Conservation (phyloP, 371 early-diverging fungal genomes). For the Syncephalastrum monosporum region DNA sequence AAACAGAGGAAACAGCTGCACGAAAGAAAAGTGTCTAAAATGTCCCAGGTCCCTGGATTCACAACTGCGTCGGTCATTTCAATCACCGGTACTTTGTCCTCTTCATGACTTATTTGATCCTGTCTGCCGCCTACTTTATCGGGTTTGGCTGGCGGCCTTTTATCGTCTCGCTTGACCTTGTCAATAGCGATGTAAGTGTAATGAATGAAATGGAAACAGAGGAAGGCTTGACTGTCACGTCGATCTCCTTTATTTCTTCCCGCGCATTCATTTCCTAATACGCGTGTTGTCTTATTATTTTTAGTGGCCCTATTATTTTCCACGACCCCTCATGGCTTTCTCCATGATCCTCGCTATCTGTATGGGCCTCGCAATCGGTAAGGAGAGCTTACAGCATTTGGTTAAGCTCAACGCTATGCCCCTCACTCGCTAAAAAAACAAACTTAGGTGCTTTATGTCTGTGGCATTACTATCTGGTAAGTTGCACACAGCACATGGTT, state of each 20-base stretch:
- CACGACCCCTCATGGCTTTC: conserved; percentile 57
- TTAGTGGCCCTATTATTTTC: conserved; percentile 65
- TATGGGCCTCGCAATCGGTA: conserved; percentile 58
- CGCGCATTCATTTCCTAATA: no score
- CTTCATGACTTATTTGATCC: conserved; percentile 69
- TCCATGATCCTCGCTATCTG: conserved; percentile 56
- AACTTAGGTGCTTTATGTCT: conserved; percentile 34
- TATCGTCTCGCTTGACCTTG: conserved; percentile 49
- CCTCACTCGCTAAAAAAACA: conserved; percentile 5
- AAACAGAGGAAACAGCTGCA: background rate
- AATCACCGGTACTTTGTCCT: conserved; percentile 84
- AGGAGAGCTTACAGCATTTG: background rate
- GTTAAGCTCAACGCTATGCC: background rate
- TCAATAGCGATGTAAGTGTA: conserved; percentile 40
- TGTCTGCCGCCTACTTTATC: conserved; percentile 65
- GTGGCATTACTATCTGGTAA: conserved; percentile 67
- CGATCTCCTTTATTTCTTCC: no score
- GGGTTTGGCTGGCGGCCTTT: conserved; percentile 59
- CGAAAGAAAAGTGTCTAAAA: background rate
- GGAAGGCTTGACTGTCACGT: background rate
- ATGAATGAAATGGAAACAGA: background rate
- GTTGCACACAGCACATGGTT: background rate
- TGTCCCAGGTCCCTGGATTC: conserved; percentile 66
- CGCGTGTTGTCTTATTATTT: background rate
- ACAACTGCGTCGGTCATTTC: conserved; percentile 80